Percentiles rank a stretch among this genome's conserved stretches.
These are phyloP conservation scores for Boletus tomentosulus DNA, from an alignment of 768 basidiomycete genomes.

Conservation along the genomic window DNA sequence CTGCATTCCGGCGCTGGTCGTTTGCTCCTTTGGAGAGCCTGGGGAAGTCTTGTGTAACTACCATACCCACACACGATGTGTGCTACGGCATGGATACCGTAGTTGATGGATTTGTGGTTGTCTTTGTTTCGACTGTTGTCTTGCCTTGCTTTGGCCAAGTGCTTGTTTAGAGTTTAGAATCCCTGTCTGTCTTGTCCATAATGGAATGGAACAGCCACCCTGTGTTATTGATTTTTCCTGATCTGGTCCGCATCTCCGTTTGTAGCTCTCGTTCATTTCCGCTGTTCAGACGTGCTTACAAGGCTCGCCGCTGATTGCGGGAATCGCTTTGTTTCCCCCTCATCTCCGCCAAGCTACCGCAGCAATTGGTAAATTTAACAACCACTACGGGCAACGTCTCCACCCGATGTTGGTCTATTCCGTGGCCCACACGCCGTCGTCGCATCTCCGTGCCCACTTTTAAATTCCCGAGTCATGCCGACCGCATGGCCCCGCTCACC, in stretches of 20 bases:
- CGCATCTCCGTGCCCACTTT: background rate
- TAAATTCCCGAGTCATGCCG: background rate
- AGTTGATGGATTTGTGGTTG: conserved; percentile 26
- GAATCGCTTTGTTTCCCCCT: conserved; percentile 1
- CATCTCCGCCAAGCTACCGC: conserved; percentile 16
- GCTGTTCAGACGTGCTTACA: conserved; percentile 3
- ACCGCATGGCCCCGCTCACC: conserved; percentile 27
- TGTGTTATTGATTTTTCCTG: background rate
- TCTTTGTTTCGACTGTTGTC: conserved; percentile 8
- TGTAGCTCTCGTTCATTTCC: background rate
- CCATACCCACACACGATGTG: conserved; percentile 18
- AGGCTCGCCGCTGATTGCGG: conserved; percentile 6
- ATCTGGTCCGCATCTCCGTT: conserved; percentile 1
- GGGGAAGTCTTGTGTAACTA: conserved; percentile 13
- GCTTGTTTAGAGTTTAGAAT: conserved; percentile 20
- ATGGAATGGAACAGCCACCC: conserved; percentile 3
- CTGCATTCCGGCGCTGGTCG: conserved; percentile 13
- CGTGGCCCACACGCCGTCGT: background rate
- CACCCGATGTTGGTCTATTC: background rate
- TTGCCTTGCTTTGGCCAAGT: conserved; percentile 35
- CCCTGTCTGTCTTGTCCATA: background rate
- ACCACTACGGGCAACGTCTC: conserved; percentile 2
- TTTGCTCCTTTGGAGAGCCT: conserved; percentile 24
- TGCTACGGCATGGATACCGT: conserved; percentile 25
- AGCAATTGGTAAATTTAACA: conserved; percentile 10